These are phyloP conservation scores for Agaricus sinodeliciosus DNA, from an alignment of 768 basidiomycete genomes.

Conservation along the genomic window DNA sequence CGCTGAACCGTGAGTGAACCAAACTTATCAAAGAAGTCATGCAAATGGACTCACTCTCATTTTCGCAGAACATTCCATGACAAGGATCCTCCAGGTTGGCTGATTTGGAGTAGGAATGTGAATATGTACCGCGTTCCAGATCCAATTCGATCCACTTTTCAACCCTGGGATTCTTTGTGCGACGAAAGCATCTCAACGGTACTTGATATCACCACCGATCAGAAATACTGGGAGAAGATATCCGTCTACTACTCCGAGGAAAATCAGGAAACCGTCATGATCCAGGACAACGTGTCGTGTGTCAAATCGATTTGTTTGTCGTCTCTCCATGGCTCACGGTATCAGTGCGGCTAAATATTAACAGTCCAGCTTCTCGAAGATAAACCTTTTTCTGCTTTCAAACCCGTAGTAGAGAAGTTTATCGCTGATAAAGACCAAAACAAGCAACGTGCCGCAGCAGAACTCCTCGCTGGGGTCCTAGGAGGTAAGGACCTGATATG, in stretches of 20 bases:
- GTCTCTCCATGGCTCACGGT: neutral
- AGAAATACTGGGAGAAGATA: conserved; percentile 63
- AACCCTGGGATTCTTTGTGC: conserved; percentile 53
- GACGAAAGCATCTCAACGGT: conserved; percentile 43
- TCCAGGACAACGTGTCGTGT: conserved; percentile 63
- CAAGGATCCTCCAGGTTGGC: conserved; percentile 56
- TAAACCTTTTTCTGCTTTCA: conserved; percentile 56
- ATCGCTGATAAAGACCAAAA: conserved; percentile 70
- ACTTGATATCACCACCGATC: conserved; percentile 36
- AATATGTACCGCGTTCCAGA: conserved; percentile 43
- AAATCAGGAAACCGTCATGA: conserved; percentile 57
- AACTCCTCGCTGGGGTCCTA: conserved; percentile 71
- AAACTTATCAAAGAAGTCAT: neutral
- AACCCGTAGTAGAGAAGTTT: conserved; percentile 56
- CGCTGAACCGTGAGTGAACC: conserved; percentile 38
- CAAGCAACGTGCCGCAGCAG: conserved; percentile 84
- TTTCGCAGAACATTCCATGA: conserved; percentile 45
- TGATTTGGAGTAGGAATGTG: conserved; percentile 49
- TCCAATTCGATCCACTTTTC: conserved; percentile 40
- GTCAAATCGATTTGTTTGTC: conserved; percentile 71
- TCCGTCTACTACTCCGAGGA: conserved; percentile 72
- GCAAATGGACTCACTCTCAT: conserved; percentile 2
- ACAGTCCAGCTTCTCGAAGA: conserved; percentile 76
- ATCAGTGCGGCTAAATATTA: conserved; percentile 8
- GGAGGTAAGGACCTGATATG: conserved; percentile 33